These are phyloP conservation scores for Gaeumannomyces tritici DNA, from an alignment of 2,329 filamentous ascomycete species.

Conservation along the genomic window DNA sequence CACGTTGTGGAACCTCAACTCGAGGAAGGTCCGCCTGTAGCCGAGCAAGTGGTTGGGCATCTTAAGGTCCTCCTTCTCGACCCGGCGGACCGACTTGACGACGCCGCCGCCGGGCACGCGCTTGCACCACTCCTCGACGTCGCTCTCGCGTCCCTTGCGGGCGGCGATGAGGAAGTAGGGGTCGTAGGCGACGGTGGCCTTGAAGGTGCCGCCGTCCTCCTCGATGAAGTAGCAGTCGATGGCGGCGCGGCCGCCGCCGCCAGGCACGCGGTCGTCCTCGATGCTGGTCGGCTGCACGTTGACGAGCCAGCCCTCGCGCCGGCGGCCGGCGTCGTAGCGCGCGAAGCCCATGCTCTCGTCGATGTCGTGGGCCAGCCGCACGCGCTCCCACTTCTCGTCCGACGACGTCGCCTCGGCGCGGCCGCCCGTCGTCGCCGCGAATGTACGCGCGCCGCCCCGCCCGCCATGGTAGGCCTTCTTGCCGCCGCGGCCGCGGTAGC, in stretches of 20 bases:
- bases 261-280: conserved; percentile 73
- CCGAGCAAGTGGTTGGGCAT: conserved; percentile 96
- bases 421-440: conserved; percentile 59
- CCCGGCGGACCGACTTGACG: conserved; percentile 64
- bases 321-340: conserved; percentile 80
- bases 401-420: conserved; percentile 79
- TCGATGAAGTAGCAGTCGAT: conserved; percentile 97
- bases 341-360: conserved; percentile 93
- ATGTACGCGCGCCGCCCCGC: conserved; percentile 60
- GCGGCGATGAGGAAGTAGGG: conserved; percentile 93
- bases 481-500: conserved; percentile 53
- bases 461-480: conserved; percentile 65
- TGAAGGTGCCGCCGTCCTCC: conserved; percentile 82
- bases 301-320: conserved; percentile 78
- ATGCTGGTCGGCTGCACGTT: conserved; percentile 89
- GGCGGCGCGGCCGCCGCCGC: conserved; percentile 79
- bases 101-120: conserved; percentile 68
- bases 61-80: conserved; percentile 87
- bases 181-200: conserved; percentile 91
- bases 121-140: conserved; percentile 94
- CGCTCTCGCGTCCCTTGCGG: conserved; percentile 76
- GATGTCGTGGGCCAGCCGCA: conserved; percentile 73
- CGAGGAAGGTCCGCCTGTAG: conserved; percentile 78
- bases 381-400: conserved; percentile 86
- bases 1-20: conserved; percentile 82